Percentiles rank a stretch among this genome's conserved stretches.
phyloP scores from a whole-genome alignment of 1,284 basidiomycete species.

The Tilletiaria anomala region DNA sequence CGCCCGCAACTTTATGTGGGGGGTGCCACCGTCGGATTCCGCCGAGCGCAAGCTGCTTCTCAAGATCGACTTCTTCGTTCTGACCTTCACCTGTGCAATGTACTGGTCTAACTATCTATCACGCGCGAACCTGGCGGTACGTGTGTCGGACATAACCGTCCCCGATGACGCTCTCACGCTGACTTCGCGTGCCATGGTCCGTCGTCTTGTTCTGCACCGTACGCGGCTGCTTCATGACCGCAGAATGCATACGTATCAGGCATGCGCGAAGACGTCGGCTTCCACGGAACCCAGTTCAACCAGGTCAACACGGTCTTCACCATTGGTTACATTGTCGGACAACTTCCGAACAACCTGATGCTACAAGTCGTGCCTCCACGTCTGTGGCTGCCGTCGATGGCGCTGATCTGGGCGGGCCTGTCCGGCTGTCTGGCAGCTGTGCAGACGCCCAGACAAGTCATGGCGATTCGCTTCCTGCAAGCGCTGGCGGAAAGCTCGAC shows the following conservation, averaged over 20 bases:
- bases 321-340: constrained; percentile 11
- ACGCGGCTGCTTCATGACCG: no score
- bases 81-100: constrained; percentile 15
- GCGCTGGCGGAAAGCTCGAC: constrained; percentile 55
- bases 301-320: constrained; percentile 43
- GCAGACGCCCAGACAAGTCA: constrained; percentile 44
- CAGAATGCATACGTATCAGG: constrained; percentile 59
- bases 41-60: not conserved
- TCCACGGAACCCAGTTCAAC: constrained; percentile 58
- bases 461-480: constrained; percentile 59
- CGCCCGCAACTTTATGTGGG: not conserved
- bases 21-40: not conserved
- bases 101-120: constrained; percentile 5
- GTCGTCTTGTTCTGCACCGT: no score
- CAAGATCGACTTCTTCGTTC: constrained; percentile 8
- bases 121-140: not conserved
- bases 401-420: constrained; percentile 24
- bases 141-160: not conserved
- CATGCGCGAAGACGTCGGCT: constrained; percentile 61
- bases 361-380: constrained; percentile 29
- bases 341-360: constrained; percentile 30
- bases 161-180: not conserved
- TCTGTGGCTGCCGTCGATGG: constrained; percentile 17
- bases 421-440: constrained; percentile 12
- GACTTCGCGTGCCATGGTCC: no score